phyloP scores from a whole-genome alignment of 2,329 filamentous ascomycete species.

The Magnaporthales sp. region DNA sequence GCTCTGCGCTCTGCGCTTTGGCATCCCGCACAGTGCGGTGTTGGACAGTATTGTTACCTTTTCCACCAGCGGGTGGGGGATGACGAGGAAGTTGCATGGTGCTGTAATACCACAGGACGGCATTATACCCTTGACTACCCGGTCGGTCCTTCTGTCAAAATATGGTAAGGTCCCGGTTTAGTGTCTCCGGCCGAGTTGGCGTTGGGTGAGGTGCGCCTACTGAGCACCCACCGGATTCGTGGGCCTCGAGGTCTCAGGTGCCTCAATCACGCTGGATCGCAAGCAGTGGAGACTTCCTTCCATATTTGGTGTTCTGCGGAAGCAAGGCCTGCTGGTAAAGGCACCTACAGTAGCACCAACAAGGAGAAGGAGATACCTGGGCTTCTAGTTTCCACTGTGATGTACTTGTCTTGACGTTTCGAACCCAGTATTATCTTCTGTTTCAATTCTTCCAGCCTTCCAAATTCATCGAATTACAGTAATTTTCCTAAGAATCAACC shows the following conservation, averaged over 20 bases:
- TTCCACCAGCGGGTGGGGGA: neutral
- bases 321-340: neutral
- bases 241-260: neutral
- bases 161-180: neutral
- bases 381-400: too few relatives aligned
- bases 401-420: too few relatives aligned
- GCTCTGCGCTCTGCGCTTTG: neutral
- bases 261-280: neutral
- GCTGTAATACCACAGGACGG: neutral
- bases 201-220: neutral
- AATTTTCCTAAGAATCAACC: too few relatives aligned
- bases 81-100: neutral
- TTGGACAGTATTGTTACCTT: neutral
- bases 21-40: neutral
- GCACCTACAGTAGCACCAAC: too few relatives aligned
- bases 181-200: neutral
- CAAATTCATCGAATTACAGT: too few relatives aligned
- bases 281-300: neutral
- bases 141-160: neutral
- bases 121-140: neutral
- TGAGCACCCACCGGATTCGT: neutral
- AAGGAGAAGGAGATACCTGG: too few relatives aligned
- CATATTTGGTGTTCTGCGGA: neutral
- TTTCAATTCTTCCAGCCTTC: too few relatives aligned
- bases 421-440: too few relatives aligned